phyloP scores from a whole-genome alignment of 169 alveolate genomes.

The Perkinsus olseni region DNA sequence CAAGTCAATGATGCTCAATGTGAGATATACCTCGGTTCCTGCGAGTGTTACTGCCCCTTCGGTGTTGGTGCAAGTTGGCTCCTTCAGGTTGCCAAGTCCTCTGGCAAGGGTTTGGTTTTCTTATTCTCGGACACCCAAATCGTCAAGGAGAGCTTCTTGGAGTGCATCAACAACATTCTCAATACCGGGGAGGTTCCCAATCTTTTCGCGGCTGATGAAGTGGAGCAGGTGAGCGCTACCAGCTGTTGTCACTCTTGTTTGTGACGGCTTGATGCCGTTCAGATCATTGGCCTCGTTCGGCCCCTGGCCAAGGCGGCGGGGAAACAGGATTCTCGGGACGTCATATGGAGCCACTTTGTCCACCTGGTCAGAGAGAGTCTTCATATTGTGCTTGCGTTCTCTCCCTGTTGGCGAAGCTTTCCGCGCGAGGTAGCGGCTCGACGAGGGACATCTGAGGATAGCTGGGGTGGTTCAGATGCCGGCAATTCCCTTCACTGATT shows the following conservation, averaged over 20 bases:
- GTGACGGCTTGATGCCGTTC: conserved; percentile 6
- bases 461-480: conserved; percentile 21
- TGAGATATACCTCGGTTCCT: background rate
- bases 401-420: conserved; percentile 76
- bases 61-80: no score
- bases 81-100: conserved; percentile 4
- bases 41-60: background rate
- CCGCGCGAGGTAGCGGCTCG: conserved; percentile 50
- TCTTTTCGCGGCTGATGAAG: conserved; percentile 72
- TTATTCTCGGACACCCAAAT: conserved; percentile 80
- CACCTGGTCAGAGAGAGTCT: conserved; percentile 64
- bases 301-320: conserved; percentile 75
- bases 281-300: conserved; percentile 52
- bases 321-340: conserved; percentile 68
- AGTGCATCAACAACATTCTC: conserved; percentile 79
- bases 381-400: conserved; percentile 70
- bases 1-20: conserved; percentile 57
- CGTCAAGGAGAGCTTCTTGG: conserved; percentile 76
- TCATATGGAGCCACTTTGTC: conserved; percentile 44
- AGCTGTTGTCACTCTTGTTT: conserved; percentile 22
- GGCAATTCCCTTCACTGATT: conserved; percentile 74
- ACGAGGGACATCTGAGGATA: background rate
- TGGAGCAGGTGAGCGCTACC: conserved; percentile 49
- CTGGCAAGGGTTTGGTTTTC: conserved; percentile 61
- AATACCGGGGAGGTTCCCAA: conserved; percentile 90